Conservation (phyloP, 179 eudicot species). For the Silene noctiflora region DNA sequence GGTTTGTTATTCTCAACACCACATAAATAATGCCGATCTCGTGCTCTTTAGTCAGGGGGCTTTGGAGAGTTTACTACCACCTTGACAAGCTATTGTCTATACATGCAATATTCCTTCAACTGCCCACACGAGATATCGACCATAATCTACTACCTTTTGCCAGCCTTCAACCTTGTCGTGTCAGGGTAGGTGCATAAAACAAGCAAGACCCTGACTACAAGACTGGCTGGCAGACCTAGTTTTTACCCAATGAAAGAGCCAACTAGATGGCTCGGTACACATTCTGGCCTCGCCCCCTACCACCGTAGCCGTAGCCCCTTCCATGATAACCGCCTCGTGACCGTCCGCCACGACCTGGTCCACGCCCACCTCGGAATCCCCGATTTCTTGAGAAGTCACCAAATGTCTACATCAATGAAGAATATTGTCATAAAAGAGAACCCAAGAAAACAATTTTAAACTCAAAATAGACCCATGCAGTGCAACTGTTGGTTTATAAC, state of each 20-base stretch:
- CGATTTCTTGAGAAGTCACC: conserved; percentile 74
- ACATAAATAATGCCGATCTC: conserved; percentile 3
- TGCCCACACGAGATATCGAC: conserved; percentile 16
- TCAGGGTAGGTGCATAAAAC: conserved; percentile 24
- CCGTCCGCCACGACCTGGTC: conserved; percentile 65
- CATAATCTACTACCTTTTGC: conserved; percentile 17
- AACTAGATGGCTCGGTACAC: conserved; percentile 47
- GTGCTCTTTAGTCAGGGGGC: conserved; percentile 10
- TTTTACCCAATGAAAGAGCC: not conserved
- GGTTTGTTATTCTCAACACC: conserved; percentile 17
- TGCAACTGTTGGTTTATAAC: conserved; percentile 5
- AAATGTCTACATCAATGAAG: conserved; percentile 55
- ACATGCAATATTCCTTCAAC: conserved; percentile 13
- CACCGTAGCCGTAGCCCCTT: conserved; percentile 61
- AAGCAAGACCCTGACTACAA: conserved; percentile 23
- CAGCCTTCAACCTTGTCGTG: conserved; percentile 19
- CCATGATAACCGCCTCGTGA: conserved; percentile 57
- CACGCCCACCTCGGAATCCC: conserved; percentile 74
- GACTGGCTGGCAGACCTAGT: conserved; percentile 26
- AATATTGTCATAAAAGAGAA: not conserved
- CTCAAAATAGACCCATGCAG: not conserved
- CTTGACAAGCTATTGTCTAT: conserved; percentile 12
- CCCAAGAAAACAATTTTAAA: not conserved
- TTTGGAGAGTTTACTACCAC: not conserved
- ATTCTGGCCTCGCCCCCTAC: conserved; percentile 69